Conservation (phyloP, 2,329 filamentous ascomycete species). For the Fusarium goolgardi region DNA sequence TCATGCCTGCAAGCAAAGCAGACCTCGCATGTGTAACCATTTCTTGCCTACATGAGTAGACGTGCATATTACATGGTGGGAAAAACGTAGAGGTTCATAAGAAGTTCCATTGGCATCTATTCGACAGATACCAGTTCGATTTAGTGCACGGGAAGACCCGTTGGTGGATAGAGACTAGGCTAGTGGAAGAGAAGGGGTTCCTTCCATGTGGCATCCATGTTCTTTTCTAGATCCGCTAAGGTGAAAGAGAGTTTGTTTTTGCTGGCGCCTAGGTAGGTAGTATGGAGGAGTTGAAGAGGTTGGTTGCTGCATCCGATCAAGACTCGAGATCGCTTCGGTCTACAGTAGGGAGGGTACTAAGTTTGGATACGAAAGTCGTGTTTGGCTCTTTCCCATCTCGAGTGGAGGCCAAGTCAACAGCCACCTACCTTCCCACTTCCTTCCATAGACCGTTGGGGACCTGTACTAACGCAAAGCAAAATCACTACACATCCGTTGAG, state of each 20-base stretch:
- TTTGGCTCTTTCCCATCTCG: not conserved
- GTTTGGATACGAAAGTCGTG: slow-evolving; percentile 15
- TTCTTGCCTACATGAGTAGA: slow-evolving; percentile 11
- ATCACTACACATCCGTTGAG: slow-evolving; percentile 1
- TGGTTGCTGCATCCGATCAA: slow-evolving; percentile 9
- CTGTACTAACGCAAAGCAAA: slow-evolving; percentile 21
- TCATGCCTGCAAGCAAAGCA: slow-evolving; percentile 6
- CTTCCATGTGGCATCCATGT: slow-evolving; percentile 37
- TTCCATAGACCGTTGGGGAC: slow-evolving; percentile 8
- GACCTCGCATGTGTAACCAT: slow-evolving; percentile 20
- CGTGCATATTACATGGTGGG: slow-evolving; percentile 2
- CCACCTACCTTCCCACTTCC: slow-evolving; percentile 5
- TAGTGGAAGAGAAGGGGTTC: slow-evolving; percentile 3
- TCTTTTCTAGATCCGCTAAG: slow-evolving; percentile 23
- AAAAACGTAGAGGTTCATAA: slow-evolving; percentile 10
- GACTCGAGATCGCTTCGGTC: slow-evolving; percentile 7
- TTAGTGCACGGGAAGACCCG: slow-evolving; percentile 27
- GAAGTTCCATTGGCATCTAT: slow-evolving; percentile 1
- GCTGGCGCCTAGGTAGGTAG: slow-evolving; percentile 1
- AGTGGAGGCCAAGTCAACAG: slow-evolving; percentile 5
- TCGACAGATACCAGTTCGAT: slow-evolving; percentile 8
- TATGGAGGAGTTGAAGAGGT: not conserved
- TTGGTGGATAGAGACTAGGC: slow-evolving; percentile 23
- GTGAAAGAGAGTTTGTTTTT: slow-evolving; percentile 2
- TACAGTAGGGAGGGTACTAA: slow-evolving; percentile 1